Evolutionary conservation across 2,329 filamentous ascomycete species (phyloP), one percentile per base, ranked within the genome.

Genomic region (Penicillium sp.): DNA sequence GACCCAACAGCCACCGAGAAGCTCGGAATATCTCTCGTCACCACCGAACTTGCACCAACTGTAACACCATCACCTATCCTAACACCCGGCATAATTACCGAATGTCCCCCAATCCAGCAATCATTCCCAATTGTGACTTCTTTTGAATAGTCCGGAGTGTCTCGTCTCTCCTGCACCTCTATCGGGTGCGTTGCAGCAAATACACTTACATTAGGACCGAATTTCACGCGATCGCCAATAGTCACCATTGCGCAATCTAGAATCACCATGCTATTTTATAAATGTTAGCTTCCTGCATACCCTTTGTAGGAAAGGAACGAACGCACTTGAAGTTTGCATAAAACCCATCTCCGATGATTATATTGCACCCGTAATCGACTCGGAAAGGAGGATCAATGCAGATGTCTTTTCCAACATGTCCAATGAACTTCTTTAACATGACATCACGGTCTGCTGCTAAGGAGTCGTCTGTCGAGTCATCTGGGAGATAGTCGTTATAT

Each of bases 241-340:
- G 72, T 77, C 4, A 82, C 77, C 0, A 81, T 66, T 2, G 73
- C 74, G 47, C 76, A 80, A 62, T 82, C 80, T 18, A 81, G 65
- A 35, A 82, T 75, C 0, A 74, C 63, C n/a, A 82, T 77, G 62
- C 86, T 88, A 66, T 84, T 84, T 11, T 75, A 24, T 4, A 21
- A 12, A 49, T 28, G 21, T 55, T n/a, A 55, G 45, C 24, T 43
- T 21, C 30, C 21, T 47, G 11, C 4, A 3, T 6, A 11, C 14
- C 11, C 11, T 21, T 9, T 18, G 11, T 45, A 9, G 20, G n/a
- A 3, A 12, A 2, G 12, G 12, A 8, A n/a, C n/a, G n/a, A 6
- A 59, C 55, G 16, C 30, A 62, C 55, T 59, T 58, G 40, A 65
- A 65, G 12, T 65, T 64, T 18, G 61, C 62, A 35, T 62, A 65